Conservation (phyloP, 2,329 filamentous ascomycete genomes). For the Hypocrella siamensis region DNA sequence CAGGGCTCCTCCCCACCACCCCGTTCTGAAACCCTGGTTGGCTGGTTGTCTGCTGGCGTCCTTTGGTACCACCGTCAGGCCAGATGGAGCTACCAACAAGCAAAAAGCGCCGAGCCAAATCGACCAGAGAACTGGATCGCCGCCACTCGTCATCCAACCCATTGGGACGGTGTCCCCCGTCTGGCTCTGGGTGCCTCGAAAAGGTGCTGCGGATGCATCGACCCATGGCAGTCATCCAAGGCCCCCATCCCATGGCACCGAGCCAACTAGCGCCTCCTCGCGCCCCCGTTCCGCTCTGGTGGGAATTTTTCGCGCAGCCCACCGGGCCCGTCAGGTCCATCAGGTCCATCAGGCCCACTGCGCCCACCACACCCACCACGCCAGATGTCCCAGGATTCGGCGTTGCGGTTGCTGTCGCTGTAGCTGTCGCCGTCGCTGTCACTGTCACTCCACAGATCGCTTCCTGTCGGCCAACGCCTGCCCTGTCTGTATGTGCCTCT, state of each 20-base stretch:
- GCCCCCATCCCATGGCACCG: too few species aligned
- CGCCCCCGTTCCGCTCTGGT: slow-evolving; percentile 2
- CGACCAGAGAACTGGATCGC: slow-evolving; percentile 2
- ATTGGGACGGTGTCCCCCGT: neutral
- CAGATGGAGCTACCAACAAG: slow-evolving; percentile 1
- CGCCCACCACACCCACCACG: too few species aligned
- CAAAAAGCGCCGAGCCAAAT: slow-evolving; percentile 2
- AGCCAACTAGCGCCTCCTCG: neutral
- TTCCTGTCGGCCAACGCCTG: neutral
- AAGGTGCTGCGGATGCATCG: too few species aligned
- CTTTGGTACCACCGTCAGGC: neutral
- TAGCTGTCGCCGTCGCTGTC: too few species aligned
- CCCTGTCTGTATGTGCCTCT: neutral
- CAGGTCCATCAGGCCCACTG: too few species aligned
- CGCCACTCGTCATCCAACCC: neutral
- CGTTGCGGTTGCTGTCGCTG: too few species aligned
- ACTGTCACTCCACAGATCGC: slow-evolving; percentile 3
- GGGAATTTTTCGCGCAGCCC: slow-evolving; percentile 2
- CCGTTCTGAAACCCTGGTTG: neutral
- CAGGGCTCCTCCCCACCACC: slow-evolving; percentile 1
- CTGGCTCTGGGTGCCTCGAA: too few species aligned
- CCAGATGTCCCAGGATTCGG: too few species aligned
- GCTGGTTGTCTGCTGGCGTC: neutral
- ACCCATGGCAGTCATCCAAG: too few species aligned
- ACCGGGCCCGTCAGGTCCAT: too few species aligned